Evolutionary conservation across 2,329 filamentous ascomycete genomes (phyloP), one percentile per base, ranked within the genome.

Genomic region (Colletotrichum sublineola): DNA sequence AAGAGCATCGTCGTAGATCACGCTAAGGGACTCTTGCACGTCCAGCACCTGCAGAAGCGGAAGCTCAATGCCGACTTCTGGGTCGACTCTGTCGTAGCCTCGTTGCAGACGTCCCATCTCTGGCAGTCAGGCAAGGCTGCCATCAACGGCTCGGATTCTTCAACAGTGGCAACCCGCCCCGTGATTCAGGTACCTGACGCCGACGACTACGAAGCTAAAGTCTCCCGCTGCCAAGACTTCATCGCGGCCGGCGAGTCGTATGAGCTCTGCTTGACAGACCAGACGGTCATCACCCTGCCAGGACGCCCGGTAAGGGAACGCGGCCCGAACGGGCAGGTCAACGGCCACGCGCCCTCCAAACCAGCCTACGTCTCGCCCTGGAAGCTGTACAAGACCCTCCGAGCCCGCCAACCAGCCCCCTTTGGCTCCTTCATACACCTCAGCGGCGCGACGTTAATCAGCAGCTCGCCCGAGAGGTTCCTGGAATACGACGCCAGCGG

Each of bases 381-480:
- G 93, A 81, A 87, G 6, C 85, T 97, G 38, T 97, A 95, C 83
- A 89, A 89, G 56, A 86, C 88, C 2, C 87, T 97, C 1, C 90
- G 93, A 44, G 83, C 84, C 5, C 87, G 89, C 57, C 96, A 97
- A 72, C 93, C 94, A 0, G 94, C 94, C 0, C 93, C 94, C 0
- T 97, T 97, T 82, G 93, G 93, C 33, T 95, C 94, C 0, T 97
- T 93, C 79, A 84, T 97, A 68, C 90, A 90, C 14, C 87, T 98
- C 20, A 89, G 90, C 3, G 81, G 83, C 42, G 88, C 89, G 4
- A 95, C 94, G 1, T 87, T 98, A 40, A 85, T 97, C 56, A 93
- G 93, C 81, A 93, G 92, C 77, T 97, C 94, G 5, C 96, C 96
- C 0, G 96, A 98, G 82, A 93, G 95, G 3, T 98, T 97, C 79